A percentile compares a stretch with the other conserved stretches of the same genome.
Evolutionary conservation across 2,329 filamentous ascomycete species (phyloP).

Genomic region (Aaosphaeria arxii): DNA sequence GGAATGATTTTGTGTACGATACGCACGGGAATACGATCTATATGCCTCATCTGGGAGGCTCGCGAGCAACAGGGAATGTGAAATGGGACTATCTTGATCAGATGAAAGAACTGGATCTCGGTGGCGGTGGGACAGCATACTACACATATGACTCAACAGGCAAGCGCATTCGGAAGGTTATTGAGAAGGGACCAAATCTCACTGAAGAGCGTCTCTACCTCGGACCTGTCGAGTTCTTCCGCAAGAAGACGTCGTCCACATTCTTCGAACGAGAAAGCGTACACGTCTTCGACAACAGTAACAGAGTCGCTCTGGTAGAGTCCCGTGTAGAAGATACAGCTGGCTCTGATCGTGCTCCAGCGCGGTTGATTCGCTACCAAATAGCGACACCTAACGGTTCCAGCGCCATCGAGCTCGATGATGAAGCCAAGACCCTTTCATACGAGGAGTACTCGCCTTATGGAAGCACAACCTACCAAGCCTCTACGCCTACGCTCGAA

Average conservation of each 20-base stretch:
- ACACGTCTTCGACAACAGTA: background rate
- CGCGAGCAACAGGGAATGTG: too few species aligned
- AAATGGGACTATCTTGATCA: too few species aligned
- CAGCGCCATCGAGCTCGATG: background rate
- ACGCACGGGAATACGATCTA: too few species aligned
- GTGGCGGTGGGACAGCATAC: too few species aligned
- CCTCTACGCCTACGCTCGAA: background rate
- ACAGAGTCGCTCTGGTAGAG: background rate
- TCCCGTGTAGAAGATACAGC: background rate
- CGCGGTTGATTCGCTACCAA: background rate
- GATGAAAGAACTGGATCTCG: too few species aligned
- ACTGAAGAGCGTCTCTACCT: background rate
- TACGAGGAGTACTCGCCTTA: background rate
- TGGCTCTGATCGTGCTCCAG: background rate
- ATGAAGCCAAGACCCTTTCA: background rate
- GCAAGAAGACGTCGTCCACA: too few species aligned
- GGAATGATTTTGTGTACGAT: too few species aligned
- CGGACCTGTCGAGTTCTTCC: background rate
- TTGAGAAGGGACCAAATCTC: background rate
- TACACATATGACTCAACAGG: background rate
- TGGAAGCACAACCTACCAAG: background rate
- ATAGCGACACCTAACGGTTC: background rate
- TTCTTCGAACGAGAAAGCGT: background rate
- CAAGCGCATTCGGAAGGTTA: background rate
- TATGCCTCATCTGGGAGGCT: too few species aligned